Evolutionary conservation across 345 rosid genomes (phyloP).

Genomic region (Pistacia atlantica): DNA sequence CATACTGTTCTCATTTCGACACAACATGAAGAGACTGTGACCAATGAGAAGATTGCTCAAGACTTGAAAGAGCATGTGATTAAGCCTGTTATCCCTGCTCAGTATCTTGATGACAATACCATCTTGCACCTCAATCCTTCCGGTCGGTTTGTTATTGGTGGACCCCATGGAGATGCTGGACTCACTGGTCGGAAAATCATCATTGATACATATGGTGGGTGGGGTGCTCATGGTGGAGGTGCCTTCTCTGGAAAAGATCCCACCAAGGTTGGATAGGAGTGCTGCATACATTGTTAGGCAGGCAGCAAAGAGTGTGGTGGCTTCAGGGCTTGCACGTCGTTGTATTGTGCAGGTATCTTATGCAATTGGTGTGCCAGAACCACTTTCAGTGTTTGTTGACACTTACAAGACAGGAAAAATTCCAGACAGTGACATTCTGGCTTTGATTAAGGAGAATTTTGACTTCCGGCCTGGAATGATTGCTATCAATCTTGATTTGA

Average conservation of each 20-base stretch:
- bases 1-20: conserved; percentile 83
- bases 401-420: conserved; percentile 60
- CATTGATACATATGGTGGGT: conserved; percentile 66
- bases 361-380: conserved; percentile 75
- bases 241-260: conserved; percentile 71
- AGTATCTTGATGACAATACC: conserved; percentile 74
- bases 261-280: conserved; percentile 77
- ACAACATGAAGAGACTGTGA: conserved; percentile 80
- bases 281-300: conserved; percentile 83
- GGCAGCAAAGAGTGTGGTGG: conserved; percentile 80
- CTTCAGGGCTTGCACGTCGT: conserved; percentile 74
- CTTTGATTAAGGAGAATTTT: conserved; percentile 58
- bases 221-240: conserved; percentile 71
- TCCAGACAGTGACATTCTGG: conserved; percentile 56
- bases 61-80: conserved; percentile 76
- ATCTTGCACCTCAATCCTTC: conserved; percentile 85
- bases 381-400: conserved; percentile 67
- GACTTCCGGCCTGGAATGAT: conserved; percentile 88
- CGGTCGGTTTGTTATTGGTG: conserved; percentile 81
- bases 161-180: conserved; percentile 87
- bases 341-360: conserved; percentile 79
- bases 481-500: conserved; percentile 71
- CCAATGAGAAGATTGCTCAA: conserved; percentile 66
- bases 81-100: conserved; percentile 69
- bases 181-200: conserved; percentile 83